These are phyloP conservation scores for Euptelea pleiosperma DNA, from an alignment of 164 flowering plant species.

Conservation along the genomic window DNA sequence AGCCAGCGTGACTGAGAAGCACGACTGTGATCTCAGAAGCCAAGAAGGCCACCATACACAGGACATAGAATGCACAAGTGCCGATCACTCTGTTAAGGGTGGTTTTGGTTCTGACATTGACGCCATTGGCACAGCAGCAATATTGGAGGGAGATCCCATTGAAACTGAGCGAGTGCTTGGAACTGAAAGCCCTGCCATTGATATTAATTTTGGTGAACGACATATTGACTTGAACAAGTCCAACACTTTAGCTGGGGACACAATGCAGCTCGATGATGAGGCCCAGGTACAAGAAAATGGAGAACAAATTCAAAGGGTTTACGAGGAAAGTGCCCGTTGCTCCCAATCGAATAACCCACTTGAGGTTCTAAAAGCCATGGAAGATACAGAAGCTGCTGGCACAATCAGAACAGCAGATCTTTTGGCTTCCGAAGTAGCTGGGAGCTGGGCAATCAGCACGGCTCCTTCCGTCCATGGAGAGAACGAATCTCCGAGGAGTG, in stretches of 20 bases:
- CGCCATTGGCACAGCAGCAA: constrained; percentile 54
- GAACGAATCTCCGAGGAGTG: constrained; percentile 60
- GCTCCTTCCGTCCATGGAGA: constrained; percentile 84
- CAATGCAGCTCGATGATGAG: constrained; percentile 74
- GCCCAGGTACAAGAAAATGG: constrained; percentile 39
- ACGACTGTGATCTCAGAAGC: constrained; percentile 62
- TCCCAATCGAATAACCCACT: constrained; percentile 28
- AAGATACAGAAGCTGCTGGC: constrained; percentile 60
- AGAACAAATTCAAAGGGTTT: constrained; percentile 22
- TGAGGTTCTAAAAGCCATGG: constrained; percentile 35
- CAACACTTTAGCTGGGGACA: constrained; percentile 45
- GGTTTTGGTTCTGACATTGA: constrained; percentile 84
- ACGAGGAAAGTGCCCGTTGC: constrained; percentile 18
- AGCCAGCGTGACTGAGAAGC: constrained; percentile 76
- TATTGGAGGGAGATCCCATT: constrained; percentile 40
- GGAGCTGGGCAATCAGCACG: constrained; percentile 91
- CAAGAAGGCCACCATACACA: constrained; percentile 68
- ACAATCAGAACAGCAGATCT: constrained; percentile 75
- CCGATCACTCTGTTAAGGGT: constrained; percentile 42
- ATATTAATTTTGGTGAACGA: constrained; percentile 21
- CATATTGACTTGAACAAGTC: constrained; percentile 38
- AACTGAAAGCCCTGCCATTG: constrained; percentile 57
- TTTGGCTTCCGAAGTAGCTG: constrained; percentile 83
- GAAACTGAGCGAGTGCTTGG: constrained; percentile 69
- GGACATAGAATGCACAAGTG: constrained; percentile 68